Base-by-base conservation (phyloP, 2,329 filamentous ascomycete genomes). In the Talaromyces albobiverticillius region DNA sequence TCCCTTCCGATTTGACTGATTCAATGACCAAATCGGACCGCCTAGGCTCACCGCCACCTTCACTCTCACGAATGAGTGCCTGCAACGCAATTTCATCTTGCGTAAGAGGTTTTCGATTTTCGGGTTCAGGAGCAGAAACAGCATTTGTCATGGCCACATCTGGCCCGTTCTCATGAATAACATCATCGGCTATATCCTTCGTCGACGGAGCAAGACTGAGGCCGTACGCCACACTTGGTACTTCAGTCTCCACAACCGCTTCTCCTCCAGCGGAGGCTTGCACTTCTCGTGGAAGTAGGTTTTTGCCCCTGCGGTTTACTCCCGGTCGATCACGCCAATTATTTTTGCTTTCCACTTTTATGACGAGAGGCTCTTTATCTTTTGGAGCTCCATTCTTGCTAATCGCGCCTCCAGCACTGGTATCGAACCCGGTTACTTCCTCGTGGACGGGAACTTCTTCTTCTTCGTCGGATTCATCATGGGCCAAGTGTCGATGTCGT, bases 311-410 rank as follows among this genome's bases (percentile, higher is more conserved):
- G 79, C 77, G 83, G 52, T 67, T 71, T 2, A 61, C 58, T 3
- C 70, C 66, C 4, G 69, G 60, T 6, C 71, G 64, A 54, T 74
- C 67, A 48, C 71, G 68, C 59, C 91, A 86, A 76, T 97, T 94
- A 69, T 96, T 96, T 67, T 83, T 85, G 65, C 85, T 89, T 72
- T 90, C 88, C 57, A 91, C 88, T 65, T 89, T 86, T 29, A 84
- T 83, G 65, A 93, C 90, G 76, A 91, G 83, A 60, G 87, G 84
- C 65, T 87, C 78, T 36, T 72, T 71, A 76, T 77, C 62, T 64
- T 76, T 58, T 58, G 72, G 58, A 7, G 62, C 57, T 18, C 57
- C 46, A 73, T 83, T 55, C 70, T 62, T 65, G 3, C 66, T 61
- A 38, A 76, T 71, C 3, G 67, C 71, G 20, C 64, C 69, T 18